These are phyloP conservation scores for Monosporozyma servazzii DNA, from an alignment of 805 yeast species.

Conservation along the genomic window DNA sequence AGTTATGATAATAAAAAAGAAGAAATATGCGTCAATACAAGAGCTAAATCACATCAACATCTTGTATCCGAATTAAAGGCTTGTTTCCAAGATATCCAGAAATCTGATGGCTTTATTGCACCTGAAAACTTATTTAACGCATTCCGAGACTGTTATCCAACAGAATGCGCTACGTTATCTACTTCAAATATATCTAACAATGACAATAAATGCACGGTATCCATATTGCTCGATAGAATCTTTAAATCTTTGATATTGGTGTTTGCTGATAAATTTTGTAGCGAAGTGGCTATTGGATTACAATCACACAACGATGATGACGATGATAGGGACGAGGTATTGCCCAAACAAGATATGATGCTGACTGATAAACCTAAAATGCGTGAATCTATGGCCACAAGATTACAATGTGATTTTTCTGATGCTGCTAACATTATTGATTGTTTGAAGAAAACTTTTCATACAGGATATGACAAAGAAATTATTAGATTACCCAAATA, in stretches of 20 bases:
- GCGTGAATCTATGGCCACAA: background rate
- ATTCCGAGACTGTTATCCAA: conserved; percentile 65
- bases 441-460: background rate
- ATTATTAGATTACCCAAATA: conserved; percentile 76
- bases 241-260: conserved; percentile 41
- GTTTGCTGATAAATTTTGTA: conserved; percentile 37
- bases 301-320: background rate
- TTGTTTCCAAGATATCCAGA: conserved; percentile 34
- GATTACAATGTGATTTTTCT: conserved; percentile 1
- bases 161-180: conserved; percentile 44
- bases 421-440: background rate
- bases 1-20: conserved; percentile 32
- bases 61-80: conserved; percentile 40
- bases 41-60: conserved; percentile 28
- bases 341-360: background rate
- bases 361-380: background rate
- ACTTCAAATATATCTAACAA: conserved; percentile 61
- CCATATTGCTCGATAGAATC: conserved; percentile 81
- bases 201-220: conserved; percentile 94
- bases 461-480: conserved; percentile 32
- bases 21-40: conserved; percentile 6
- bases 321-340: background rate
- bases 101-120: conserved; percentile 36
- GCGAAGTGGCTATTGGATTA: conserved; percentile 38
- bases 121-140: conserved; percentile 60